These are phyloP conservation scores for Clonostachys rhizophaga DNA, from an alignment of 2,329 filamentous ascomycete species.

Conservation along the genomic window DNA sequence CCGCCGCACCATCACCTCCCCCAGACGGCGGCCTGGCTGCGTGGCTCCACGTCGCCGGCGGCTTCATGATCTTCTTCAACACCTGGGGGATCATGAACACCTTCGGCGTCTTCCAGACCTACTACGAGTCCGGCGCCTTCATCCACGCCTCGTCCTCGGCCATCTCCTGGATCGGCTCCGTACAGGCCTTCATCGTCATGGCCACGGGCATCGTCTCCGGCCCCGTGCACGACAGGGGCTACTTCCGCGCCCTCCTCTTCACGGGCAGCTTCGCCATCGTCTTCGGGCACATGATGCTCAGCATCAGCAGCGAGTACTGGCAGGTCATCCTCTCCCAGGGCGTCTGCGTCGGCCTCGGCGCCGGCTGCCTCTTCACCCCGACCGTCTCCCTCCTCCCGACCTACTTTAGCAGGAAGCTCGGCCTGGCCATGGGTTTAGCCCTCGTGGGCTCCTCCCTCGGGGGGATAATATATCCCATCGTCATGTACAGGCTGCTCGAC, in stretches of 20 bases:
- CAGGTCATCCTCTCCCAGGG: conserved; percentile 33
- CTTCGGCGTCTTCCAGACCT: conserved; percentile 52
- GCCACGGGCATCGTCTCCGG: conserved; percentile 52
- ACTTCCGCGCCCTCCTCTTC: conserved; percentile 50
- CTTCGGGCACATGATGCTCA: conserved; percentile 60
- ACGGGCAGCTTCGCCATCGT: conserved; percentile 50
- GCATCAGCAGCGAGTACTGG: conserved; percentile 35
- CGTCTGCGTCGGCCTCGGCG: conserved; percentile 27
- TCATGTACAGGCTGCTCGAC: background rate
- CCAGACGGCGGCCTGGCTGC: conserved; percentile 17
- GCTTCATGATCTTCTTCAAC: conserved; percentile 32
- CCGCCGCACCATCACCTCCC: conserved; percentile 2
- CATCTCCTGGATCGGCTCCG: conserved; percentile 56
- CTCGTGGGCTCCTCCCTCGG: background rate
- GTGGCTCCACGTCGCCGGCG: conserved; percentile 31
- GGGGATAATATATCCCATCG: background rate
- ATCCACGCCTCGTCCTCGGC: conserved; percentile 42
- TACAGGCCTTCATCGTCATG: conserved; percentile 52
- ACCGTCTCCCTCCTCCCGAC: background rate
- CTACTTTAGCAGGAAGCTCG: too few species aligned
- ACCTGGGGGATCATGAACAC: conserved; percentile 37
- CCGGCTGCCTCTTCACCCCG: conserved; percentile 23
- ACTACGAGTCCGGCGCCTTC: conserved; percentile 47
- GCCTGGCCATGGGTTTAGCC: too few species aligned
- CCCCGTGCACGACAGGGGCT: conserved; percentile 56